Evolutionary conservation across 768 basidiomycete genomes (phyloP).

Genomic region (Hygrophorus russula): DNA sequence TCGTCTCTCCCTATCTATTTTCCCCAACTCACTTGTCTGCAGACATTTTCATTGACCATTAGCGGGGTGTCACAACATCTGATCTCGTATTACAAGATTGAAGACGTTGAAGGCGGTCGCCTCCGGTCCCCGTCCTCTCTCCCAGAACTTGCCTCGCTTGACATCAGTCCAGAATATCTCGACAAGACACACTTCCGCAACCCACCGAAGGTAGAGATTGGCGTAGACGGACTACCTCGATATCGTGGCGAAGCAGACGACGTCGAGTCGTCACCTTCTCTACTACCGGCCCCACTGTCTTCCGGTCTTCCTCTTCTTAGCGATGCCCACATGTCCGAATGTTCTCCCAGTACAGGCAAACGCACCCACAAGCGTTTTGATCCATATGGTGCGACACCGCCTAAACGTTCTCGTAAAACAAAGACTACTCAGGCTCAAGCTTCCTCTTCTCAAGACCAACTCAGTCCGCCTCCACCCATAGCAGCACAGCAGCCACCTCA

Average conservation of each 20-base stretch:
- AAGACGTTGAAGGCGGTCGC: conserved; percentile 83
- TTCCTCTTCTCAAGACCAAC: conserved; percentile 6
- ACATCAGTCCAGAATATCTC: conserved; percentile 81
- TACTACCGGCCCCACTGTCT: conserved; percentile 31
- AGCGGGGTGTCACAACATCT: conserved; percentile 82
- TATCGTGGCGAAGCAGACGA: conserved; percentile 84
- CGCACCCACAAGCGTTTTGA: conserved; percentile 27
- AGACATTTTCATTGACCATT: conserved; percentile 90
- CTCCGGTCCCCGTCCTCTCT: conserved; percentile 82
- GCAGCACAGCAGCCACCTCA: conserved; percentile 6
- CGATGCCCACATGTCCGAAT: conserved; percentile 31
- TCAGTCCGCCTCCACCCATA: conserved; percentile 10
- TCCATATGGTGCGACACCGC: conserved; percentile 23
- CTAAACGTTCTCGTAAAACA: conserved; percentile 29
- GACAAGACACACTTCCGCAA: conserved; percentile 87
- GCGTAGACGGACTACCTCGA: conserved; percentile 68
- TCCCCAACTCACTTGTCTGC: conserved; percentile 7
- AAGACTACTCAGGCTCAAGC: conserved; percentile 8
- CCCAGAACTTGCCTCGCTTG: conserved; percentile 76
- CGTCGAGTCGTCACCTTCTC: conserved; percentile 31
- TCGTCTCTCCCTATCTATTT: neutral
- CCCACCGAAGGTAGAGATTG: conserved; percentile 81
- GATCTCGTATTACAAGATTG: conserved; percentile 89
- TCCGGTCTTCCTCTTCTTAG: conserved; percentile 38
- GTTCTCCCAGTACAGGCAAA: conserved; percentile 18